Conservation (phyloP, 2,329 filamentous ascomycete genomes). For the Dothideomycetidae sp. region DNA sequence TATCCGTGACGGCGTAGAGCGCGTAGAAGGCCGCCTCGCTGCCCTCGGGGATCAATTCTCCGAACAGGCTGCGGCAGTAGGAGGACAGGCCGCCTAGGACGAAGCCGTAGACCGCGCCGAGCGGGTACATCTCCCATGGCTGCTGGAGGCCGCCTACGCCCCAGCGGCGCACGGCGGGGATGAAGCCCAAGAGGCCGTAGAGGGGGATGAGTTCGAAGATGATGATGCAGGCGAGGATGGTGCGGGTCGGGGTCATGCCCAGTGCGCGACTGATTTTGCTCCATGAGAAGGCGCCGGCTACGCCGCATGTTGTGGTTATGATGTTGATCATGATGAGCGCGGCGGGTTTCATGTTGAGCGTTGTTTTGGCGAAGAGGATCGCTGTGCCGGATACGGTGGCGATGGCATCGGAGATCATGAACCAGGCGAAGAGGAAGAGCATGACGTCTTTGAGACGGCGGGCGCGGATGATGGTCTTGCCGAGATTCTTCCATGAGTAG, state of each 20-base stretch:
- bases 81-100: conserved; percentile 85
- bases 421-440: conserved; percentile 79
- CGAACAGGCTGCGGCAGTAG: conserved; percentile 85
- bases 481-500: conserved; percentile 78
- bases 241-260: conserved; percentile 63
- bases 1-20: conserved; percentile 93
- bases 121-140: conserved; percentile 90
- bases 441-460: conserved; percentile 57
- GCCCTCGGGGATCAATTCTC: conserved; percentile 84
- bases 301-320: conserved; percentile 70
- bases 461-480: conserved; percentile 63
- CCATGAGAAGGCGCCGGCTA: conserved; percentile 84
- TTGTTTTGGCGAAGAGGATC: conserved; percentile 88
- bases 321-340: conserved; percentile 87
- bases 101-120: conserved; percentile 82
- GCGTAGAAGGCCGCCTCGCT: conserved; percentile 95
- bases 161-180: conserved; percentile 60
- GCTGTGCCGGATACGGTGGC: conserved; percentile 91
- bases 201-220: conserved; percentile 86
- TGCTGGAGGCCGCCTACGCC: conserved; percentile 79
- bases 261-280: conserved; percentile 58
- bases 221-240: conserved; percentile 79
- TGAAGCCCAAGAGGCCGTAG: conserved; percentile 77
- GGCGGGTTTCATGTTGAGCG: conserved; percentile 76
- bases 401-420: conserved; percentile 83